Evolutionary conservation across 495 filamentous ascomycete genomes (phyloP).

Genomic region (Podospora anserina): DNA sequence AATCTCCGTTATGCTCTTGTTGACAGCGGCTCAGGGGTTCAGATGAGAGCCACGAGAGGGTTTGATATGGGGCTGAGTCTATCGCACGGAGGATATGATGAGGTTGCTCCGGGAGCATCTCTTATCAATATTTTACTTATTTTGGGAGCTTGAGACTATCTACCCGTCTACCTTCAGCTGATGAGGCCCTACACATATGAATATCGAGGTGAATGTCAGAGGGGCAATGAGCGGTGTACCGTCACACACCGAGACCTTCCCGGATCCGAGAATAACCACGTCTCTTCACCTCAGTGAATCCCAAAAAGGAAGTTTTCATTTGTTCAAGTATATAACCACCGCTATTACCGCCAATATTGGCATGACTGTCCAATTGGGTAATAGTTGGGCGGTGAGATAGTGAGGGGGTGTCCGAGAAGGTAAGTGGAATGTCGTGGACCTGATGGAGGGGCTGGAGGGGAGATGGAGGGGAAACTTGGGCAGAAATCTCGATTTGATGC

Average conservation of each 20-base stretch:
- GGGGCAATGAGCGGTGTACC: neutral
- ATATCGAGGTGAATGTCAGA: neutral
- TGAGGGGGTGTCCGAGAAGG: neutral
- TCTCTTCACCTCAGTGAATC: neutral
- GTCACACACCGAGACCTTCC: neutral
- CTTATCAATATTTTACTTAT: neutral
- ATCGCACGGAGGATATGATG: neutral
- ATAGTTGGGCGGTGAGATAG: neutral
- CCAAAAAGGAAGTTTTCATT: neutral
- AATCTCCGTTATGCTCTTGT: conserved; percentile 3
- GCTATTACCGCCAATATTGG: neutral
- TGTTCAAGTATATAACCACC: neutral
- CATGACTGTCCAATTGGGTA: neutral
- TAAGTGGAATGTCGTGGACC: neutral
- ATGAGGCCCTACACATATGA: neutral
- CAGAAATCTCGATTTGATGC: neutral
- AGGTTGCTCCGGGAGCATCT: neutral
- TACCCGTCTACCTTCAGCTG: neutral
- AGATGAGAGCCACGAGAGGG: neutral
- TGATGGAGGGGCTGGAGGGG: neutral
- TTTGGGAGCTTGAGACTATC: neutral
- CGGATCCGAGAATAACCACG: neutral
- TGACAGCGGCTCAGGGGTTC: neutral
- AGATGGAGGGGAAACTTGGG: neutral
- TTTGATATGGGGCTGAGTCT: neutral